Conservation (phyloP, 768 basidiomycete genomes). For the Pleurotus pulmonarius region DNA sequence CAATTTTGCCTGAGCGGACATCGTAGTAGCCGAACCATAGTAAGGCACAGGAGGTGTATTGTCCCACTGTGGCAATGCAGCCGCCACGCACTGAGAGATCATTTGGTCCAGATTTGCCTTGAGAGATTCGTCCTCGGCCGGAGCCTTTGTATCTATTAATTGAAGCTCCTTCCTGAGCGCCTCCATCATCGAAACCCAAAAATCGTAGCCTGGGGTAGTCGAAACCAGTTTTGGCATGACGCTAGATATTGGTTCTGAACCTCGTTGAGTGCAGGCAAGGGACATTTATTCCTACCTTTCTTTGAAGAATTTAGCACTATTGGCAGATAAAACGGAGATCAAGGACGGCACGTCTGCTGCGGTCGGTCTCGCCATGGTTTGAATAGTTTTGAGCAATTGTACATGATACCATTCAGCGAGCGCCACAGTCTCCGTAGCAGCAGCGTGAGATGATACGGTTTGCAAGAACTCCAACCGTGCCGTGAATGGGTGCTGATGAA, state of each 20-base stretch:
- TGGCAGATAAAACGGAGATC: constrained; percentile 13
- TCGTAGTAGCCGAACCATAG: background rate
- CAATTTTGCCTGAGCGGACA: constrained; percentile 12
- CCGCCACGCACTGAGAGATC: constrained; percentile 14
- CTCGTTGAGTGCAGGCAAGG: background rate
- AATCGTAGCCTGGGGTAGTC: constrained; percentile 15
- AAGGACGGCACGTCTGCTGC: constrained; percentile 21
- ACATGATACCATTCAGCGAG: constrained; percentile 18
- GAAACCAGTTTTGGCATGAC: constrained; percentile 21
- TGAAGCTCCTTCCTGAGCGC: background rate
- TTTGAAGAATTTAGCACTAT: constrained; percentile 16
- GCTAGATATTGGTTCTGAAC: constrained; percentile 9
- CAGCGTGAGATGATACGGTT: constrained; percentile 10
- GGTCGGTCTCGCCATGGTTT: constrained; percentile 14
- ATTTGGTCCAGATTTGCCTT: constrained; percentile 11
- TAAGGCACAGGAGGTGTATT: background rate
- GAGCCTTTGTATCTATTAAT: no score
- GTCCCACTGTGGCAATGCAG: constrained; percentile 17
- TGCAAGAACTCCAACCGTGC: constrained; percentile 19
- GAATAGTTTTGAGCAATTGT: constrained; percentile 15
- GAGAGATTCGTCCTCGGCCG: no score
- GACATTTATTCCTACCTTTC: constrained; percentile 17
- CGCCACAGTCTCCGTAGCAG: constrained; percentile 8
- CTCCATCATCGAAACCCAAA: constrained; percentile 13
- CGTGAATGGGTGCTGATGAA: constrained; percentile 9